These are phyloP conservation scores for Psidium friedrichsthalianum DNA, from an alignment of 345 rosid genomes.

Conservation along the genomic window DNA sequence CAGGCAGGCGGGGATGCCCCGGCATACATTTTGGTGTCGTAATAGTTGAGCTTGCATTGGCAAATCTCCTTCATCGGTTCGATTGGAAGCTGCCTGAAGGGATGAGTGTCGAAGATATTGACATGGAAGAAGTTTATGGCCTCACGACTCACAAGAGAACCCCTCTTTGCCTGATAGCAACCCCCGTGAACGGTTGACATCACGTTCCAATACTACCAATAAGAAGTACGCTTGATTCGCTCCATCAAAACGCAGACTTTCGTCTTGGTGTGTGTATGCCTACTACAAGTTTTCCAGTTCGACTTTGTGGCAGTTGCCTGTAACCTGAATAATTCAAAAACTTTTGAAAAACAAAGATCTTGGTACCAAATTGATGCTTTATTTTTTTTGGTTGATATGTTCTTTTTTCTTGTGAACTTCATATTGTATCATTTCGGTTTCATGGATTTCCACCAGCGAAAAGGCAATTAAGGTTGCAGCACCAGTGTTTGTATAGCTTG, in stretches of 20 bases:
- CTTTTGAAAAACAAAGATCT: not conserved
- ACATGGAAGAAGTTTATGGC: slow-evolving; percentile 41
- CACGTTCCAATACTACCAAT: not conserved
- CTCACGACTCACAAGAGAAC: slow-evolving; percentile 29
- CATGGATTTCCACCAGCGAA: not conserved
- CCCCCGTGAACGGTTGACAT: not conserved
- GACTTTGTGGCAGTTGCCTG: not conserved
- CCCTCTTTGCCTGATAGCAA: slow-evolving; percentile 25
- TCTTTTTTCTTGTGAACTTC: not conserved
- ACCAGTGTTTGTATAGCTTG: not conserved
- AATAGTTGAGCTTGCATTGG: slow-evolving; percentile 30
- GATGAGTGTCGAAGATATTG: slow-evolving; percentile 20
- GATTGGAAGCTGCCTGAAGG: slow-evolving; percentile 47
- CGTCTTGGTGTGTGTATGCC: not conserved
- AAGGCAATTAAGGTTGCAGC: not conserved
- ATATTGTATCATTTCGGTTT: not conserved
- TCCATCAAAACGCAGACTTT: not conserved
- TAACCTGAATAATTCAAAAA: not conserved
- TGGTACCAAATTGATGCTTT: not conserved
- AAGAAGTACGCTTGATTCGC: not conserved
- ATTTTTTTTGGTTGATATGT: not conserved
- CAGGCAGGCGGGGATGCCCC: slow-evolving; percentile 57
- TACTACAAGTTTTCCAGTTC: not conserved
- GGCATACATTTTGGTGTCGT: slow-evolving; percentile 28
- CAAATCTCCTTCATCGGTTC: slow-evolving; percentile 30